Evolutionary conservation across 441 rosid species (phyloP), one percentile per base, ranked within the genome.

Genomic region (Adansonia gregorii): DNA sequence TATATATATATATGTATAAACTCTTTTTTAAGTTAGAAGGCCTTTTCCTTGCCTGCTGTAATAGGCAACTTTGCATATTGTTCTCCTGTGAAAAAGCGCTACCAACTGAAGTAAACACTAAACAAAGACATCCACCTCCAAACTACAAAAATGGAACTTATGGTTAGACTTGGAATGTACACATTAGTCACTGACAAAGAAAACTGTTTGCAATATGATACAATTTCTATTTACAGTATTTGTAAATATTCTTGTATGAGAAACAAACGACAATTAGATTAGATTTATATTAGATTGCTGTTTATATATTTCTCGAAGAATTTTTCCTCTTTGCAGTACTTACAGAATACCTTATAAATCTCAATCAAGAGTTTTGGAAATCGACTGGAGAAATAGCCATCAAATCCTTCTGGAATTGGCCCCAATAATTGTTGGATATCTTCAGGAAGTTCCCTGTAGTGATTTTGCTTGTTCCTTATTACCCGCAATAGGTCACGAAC

Each of bases 331-430:
- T 76, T 83, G 86, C 99, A 93, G 72, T 83, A 80, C 15, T 59
- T 74, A 73, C n/a, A 81, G 49, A 87, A 79, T 70, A 89, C 99
- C 72, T 86, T 91, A 82, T 94, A 92, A 22, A 91, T 92, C 84
- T 91, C 94, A 64, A 94, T 93, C 84, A 94, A 83, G 17, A 94
- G 97, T 72, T 83, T 92, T 0, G 99, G 97, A 70, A 94, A 95
- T 67, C 98, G 86, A 73, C 85, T 66, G 27, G 87, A 82, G 73
- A 90, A 94, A 77, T 92, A 94, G 48, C 80, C 74, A 61, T 92
- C 91, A 59, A 91, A 95, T 55, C 97, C 99, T 81, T 92, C 92
- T 1, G 98, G 98, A 79, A 87, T 82, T 10, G 91, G 82, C 41
- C 97, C 98, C 41, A 95, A 81, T 45, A 94, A 78, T 55, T 90